These are phyloP conservation scores for Fonsecaea multimorphosa DNA, from an alignment of 2,329 filamentous ascomycete species.

Conservation along the genomic window DNA sequence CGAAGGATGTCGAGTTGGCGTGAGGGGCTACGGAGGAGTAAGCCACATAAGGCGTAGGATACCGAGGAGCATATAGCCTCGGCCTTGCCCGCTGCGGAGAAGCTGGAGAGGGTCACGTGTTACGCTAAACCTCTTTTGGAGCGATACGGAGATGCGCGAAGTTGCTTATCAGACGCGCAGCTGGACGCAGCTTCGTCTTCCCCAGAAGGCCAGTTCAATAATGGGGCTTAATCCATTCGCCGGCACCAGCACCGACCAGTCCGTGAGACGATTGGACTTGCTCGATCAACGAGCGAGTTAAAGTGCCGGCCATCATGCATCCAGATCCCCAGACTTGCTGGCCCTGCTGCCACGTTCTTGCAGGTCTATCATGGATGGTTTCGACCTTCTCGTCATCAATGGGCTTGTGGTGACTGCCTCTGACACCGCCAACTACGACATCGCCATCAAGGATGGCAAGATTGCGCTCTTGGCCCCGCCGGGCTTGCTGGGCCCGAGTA, in stretches of 20 bases:
- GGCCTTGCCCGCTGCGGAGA: constrained; percentile 2
- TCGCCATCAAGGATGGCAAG: constrained; percentile 54
- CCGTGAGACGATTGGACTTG: neutral
- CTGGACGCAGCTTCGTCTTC: neutral
- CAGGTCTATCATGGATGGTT: constrained; percentile 36
- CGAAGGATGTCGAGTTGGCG: neutral
- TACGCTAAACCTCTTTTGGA: neutral
- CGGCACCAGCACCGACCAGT: neutral
- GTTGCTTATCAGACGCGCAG: neutral
- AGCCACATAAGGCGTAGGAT: neutral
- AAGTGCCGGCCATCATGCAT: constrained; percentile 16
- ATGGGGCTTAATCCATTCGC: neutral
- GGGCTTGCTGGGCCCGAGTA: constrained; percentile 43
- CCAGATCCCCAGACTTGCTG: constrained; percentile 7
- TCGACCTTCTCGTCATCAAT: constrained; percentile 53
- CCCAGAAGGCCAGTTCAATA: neutral
- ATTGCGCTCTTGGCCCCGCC: constrained; percentile 51
- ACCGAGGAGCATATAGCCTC: neutral
- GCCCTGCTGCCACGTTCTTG: constrained; percentile 3
- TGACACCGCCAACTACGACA: constrained; percentile 51
- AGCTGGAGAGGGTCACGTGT: neutral
- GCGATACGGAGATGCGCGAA: neutral
- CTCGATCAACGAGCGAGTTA: neutral
- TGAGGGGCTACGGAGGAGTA: neutral
- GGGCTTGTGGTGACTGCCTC: constrained; percentile 53